Percentiles rank a stretch among this genome's conserved stretches.
These are phyloP conservation scores for Leptoxyphium fumago DNA, from an alignment of 2,329 filamentous ascomycete species.

Conservation along the genomic window DNA sequence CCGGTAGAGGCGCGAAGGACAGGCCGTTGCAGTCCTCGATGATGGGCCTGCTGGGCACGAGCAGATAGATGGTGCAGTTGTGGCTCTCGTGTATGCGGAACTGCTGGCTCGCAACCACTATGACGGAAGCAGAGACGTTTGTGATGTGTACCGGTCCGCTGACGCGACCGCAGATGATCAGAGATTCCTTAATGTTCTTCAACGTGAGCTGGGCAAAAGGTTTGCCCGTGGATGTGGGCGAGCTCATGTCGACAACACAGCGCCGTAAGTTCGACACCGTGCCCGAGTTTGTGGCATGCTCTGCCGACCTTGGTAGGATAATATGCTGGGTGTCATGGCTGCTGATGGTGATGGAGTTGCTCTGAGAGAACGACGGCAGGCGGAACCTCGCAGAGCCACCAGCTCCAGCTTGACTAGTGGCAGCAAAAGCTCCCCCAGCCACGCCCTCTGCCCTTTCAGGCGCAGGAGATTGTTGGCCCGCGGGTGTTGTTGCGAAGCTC, in stretches of 20 bases:
- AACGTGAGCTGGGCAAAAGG: constrained; percentile 59
- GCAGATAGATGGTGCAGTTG: constrained; percentile 68
- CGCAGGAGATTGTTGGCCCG: constrained; percentile 9
- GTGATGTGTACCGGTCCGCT: constrained; percentile 75
- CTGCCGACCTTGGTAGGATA: constrained; percentile 56
- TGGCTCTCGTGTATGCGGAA: constrained; percentile 82
- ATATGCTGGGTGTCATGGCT: constrained; percentile 58
- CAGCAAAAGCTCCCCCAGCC: constrained; percentile 29
- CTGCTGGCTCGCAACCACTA: constrained; percentile 71
- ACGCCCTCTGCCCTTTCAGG: constrained; percentile 7
- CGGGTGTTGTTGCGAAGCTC: constrained; percentile 26
- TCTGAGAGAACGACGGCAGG: constrained; percentile 43
- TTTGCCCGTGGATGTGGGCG: constrained; percentile 40
- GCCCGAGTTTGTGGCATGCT: constrained; percentile 57
- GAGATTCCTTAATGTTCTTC: constrained; percentile 51
- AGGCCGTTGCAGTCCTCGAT: constrained; percentile 77
- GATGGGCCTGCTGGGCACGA: constrained; percentile 70
- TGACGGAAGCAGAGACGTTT: constrained; percentile 51
- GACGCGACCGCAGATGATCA: constrained; percentile 68
- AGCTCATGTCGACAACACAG: constrained; percentile 70
- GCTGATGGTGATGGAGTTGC: constrained; percentile 44
- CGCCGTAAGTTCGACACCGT: constrained; percentile 52
- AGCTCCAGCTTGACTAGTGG: constrained; percentile 36
- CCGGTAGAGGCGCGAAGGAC: constrained; percentile 63
- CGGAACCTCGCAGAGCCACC: constrained; percentile 12